phyloP scores from a whole-genome alignment of 2,329 filamentous ascomycete species.

The Arthrobotrys iridis region DNA sequence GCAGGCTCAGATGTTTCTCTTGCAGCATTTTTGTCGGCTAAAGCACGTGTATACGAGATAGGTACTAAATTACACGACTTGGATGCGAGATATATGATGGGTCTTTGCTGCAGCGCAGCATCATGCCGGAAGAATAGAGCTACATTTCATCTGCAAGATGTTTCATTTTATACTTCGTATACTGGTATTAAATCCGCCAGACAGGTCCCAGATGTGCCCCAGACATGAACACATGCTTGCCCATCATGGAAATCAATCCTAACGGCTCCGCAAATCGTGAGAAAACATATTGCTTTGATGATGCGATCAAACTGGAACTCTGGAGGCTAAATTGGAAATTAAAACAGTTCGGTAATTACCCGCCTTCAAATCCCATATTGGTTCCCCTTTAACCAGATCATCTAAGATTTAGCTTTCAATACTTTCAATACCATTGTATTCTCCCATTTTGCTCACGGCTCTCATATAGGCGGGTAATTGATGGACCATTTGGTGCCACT shows the following conservation, averaged over 20 bases:
- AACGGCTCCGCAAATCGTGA: conserved; percentile 10
- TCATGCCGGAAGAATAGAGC: neutral
- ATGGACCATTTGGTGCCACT: conserved; percentile 31
- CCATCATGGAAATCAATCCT: neutral
- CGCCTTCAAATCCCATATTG: neutral
- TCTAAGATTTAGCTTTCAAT: neutral
- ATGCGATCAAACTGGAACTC: neutral
- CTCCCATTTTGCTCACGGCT: conserved; percentile 27
- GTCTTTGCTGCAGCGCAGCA: neutral
- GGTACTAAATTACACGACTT: conserved; percentile 20
- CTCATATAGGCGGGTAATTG: conserved; percentile 24
- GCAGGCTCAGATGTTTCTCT: neutral
- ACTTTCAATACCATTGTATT: conserved; percentile 5
- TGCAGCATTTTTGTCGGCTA: conserved; percentile 36
- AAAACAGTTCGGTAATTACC: neutral
- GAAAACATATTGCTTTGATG: neutral
- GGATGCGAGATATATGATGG: conserved; percentile 5
- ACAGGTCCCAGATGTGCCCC: neutral
- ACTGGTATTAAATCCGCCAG: conserved; percentile 7
- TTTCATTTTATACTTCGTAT: conserved; percentile 8
- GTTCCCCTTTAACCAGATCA: neutral
- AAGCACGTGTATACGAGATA: conserved; percentile 47
- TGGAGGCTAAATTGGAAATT: neutral
- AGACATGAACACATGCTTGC: neutral
- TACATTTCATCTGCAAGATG: neutral